These are phyloP conservation scores for Otatea glauca DNA, from an alignment of 176 grass and related monocot species.

Conservation along the genomic window DNA sequence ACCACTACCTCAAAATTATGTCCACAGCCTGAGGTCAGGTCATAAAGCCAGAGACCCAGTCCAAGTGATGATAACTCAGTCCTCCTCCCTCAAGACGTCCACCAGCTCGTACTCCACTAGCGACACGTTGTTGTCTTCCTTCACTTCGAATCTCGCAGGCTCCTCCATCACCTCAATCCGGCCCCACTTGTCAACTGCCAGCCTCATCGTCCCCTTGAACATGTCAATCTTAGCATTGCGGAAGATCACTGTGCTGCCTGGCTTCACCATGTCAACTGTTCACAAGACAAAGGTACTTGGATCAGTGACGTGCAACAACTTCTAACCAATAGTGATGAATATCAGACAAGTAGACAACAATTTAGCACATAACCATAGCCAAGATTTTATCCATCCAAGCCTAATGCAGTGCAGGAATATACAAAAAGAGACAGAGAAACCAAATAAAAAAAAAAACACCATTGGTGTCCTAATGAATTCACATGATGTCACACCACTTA, in stretches of 20 bases:
- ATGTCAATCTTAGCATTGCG: constrained; percentile 44
- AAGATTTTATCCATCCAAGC: background rate
- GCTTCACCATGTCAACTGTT: constrained; percentile 39
- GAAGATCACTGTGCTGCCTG: constrained; percentile 40
- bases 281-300: background rate
- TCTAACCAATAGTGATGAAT: background rate
- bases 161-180: constrained; percentile 4
- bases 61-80: background rate
- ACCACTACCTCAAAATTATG: constrained; percentile 24
- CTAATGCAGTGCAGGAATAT: too few species aligned
- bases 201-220: constrained; percentile 39
- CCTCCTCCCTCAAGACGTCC: background rate
- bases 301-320: background rate
- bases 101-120: constrained; percentile 14
- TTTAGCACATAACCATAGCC: background rate
- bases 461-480: background rate
- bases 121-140: constrained; percentile 27
- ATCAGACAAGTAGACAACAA: background rate
- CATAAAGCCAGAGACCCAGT: background rate
- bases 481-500: background rate
- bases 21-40: constrained; percentile 1
- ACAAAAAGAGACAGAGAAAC: background rate
- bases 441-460: background rate
- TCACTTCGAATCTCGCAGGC: constrained; percentile 2
- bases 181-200: constrained; percentile 39